Evolutionary conservation across 805 yeast genomes (phyloP).

Genomic region (Saccharomycopsis malanga): DNA sequence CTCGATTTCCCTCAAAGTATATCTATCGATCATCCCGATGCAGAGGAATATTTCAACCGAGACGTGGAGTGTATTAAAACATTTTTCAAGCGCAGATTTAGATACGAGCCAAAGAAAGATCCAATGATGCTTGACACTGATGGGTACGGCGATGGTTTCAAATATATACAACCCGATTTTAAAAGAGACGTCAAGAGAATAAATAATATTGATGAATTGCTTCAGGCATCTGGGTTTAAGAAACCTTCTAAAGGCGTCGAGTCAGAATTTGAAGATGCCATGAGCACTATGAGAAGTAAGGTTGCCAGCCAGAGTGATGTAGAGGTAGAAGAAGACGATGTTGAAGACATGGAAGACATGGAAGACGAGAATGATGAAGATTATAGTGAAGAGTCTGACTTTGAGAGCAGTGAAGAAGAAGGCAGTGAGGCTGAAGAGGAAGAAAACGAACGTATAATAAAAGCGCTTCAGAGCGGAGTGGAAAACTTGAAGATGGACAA

Average conservation of each 20-base stretch:
- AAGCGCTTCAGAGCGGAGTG: constrained; percentile 59
- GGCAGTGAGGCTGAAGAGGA: constrained; percentile 33
- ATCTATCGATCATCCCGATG: constrained; percentile 85
- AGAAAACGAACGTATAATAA: constrained; percentile 57
- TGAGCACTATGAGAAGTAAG: constrained; percentile 23
- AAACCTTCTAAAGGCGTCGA: constrained; percentile 26
- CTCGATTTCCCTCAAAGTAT: constrained; percentile 99
- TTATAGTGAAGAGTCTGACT: constrained; percentile 27
- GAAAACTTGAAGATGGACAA: constrained; percentile 71
- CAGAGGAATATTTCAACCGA: constrained; percentile 79
- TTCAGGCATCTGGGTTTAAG: constrained; percentile 83
- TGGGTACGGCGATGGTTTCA: constrained; percentile 77
- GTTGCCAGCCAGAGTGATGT: constrained; percentile 37
- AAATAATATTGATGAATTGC: constrained; percentile 71
- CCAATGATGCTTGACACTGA: constrained; percentile 66
- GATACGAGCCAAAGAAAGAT: constrained; percentile 65
- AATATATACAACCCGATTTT: constrained; percentile 72
- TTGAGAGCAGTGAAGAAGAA: constrained; percentile 28
- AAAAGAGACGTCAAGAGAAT: constrained; percentile 64
- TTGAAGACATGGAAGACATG: constrained; percentile 25
- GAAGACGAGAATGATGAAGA: constrained; percentile 28
- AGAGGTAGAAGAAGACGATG: constrained; percentile 28
- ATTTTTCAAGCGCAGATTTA: constrained; percentile 73
- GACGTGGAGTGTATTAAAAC: constrained; percentile 86
- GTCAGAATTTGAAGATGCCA: constrained; percentile 27